phyloP scores from a whole-genome alignment of 257 asterid species.

The Solanum clarkiae region DNA sequence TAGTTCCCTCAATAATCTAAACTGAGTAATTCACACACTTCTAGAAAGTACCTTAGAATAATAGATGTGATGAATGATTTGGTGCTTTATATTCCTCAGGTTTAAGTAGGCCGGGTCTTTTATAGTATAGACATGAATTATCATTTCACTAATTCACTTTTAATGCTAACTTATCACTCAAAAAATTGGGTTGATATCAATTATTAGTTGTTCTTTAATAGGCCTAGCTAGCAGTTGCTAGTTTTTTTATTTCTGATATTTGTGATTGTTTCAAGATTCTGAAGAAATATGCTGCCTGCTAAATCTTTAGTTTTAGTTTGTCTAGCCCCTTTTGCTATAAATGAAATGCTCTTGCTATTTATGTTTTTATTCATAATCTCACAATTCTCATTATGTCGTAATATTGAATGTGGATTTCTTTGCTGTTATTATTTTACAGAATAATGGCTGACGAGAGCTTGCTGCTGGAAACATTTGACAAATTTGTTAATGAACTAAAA shows the following conservation, averaged over 20 bases:
- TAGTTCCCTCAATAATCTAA: not conserved
- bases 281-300: not conserved
- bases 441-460: slow-evolving; percentile 59
- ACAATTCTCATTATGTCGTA: not conserved
- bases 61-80: not conserved
- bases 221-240: not conserved
- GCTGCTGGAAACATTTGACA: slow-evolving; percentile 50
- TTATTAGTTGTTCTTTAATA: not conserved
- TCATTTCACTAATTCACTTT: not conserved
- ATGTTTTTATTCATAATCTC: not conserved
- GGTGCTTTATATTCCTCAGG: not conserved
- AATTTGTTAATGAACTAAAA: slow-evolving; percentile 44
- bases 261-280: not conserved
- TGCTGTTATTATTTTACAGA: slow-evolving; percentile 24
- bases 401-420: not conserved
- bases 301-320: not conserved
- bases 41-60: not conserved
- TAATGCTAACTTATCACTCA: not conserved
- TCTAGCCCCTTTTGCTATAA: not conserved
- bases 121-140: not conserved
- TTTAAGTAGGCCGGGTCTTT: not conserved
- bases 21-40: not conserved
- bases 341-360: not conserved
- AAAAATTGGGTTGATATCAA: not conserved
- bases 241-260: not conserved